phyloP scores from a whole-genome alignment of 225 moss, liverwort and hornwort species.

The Antitrichia curtipendula region DNA sequence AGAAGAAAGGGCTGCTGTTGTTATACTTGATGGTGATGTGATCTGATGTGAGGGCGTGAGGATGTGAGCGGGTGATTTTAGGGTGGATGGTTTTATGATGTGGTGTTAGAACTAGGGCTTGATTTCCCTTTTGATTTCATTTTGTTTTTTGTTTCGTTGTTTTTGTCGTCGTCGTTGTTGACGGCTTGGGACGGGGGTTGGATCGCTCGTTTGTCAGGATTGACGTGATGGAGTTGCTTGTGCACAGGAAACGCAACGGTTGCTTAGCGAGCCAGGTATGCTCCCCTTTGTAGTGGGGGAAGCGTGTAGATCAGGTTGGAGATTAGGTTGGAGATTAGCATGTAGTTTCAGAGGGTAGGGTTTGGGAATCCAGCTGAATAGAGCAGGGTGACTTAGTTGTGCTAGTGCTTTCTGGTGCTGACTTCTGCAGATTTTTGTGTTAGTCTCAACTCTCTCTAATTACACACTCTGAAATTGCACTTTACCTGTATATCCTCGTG shows the following conservation, averaged over 20 bases:
- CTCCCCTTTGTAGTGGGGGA: background rate
- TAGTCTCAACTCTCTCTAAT: background rate
- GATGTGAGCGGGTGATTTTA: background rate
- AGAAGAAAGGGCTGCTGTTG: background rate
- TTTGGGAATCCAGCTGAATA: background rate
- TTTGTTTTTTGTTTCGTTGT: background rate
- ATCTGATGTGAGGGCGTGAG: background rate
- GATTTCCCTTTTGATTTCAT: background rate
- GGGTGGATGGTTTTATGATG: background rate
- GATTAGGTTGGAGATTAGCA: background rate
- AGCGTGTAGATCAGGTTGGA: background rate
- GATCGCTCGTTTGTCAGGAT: background rate
- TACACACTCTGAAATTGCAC: background rate
- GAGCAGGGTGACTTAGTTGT: background rate
- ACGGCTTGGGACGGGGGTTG: background rate
- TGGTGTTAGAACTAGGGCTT: background rate
- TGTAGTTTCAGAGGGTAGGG: background rate
- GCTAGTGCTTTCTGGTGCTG: background rate
- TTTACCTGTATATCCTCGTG: too few species aligned
- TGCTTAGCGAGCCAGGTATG: slow-evolving; percentile 96
- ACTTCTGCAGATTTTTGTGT: background rate
- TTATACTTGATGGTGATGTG: background rate
- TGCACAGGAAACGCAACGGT: slow-evolving; percentile 85
- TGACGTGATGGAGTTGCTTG: slow-evolving; percentile 8
- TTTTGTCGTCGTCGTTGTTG: background rate